These are phyloP conservation scores for Tulasnella sp. DNA, from an alignment of 768 basidiomycete genomes.

Conservation along the genomic window DNA sequence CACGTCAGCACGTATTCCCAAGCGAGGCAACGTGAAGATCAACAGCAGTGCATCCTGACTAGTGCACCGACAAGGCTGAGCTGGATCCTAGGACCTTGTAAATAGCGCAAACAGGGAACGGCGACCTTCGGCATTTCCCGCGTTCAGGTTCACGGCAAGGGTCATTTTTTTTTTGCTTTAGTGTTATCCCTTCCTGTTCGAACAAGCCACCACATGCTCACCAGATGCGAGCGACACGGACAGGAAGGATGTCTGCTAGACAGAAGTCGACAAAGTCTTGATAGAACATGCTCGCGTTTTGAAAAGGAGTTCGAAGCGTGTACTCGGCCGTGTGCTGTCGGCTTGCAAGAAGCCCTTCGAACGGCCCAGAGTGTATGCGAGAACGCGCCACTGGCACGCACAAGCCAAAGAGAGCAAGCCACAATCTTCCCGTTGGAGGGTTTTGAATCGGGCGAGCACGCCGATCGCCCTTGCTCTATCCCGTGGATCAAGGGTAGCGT, in stretches of 20 bases:
- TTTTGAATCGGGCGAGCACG: neutral
- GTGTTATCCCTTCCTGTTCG: neutral
- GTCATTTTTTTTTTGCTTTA: neutral
- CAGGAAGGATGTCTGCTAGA: neutral
- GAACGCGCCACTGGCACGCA: neutral
- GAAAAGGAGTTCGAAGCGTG: neutral
- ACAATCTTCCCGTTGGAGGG: neutral
- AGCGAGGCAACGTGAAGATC: neutral
- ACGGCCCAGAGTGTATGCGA: neutral
- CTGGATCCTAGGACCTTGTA: neutral
- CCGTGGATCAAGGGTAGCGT: neutral
- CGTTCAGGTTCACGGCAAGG: neutral
- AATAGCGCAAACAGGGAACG: neutral
- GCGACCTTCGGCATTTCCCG: slow-evolving; percentile 12
- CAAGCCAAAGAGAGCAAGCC: neutral
- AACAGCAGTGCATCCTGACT: neutral
- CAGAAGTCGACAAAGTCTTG: neutral
- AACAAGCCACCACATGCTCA: neutral
- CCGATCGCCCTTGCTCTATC: neutral
- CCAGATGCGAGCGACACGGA: neutral
- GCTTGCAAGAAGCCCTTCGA: neutral
- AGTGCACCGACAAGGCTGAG: neutral
- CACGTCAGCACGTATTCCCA: neutral
- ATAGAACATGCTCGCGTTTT: neutral
- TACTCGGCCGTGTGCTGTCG: neutral